Conservation (phyloP, 129 eudicot species). For the Lactuca sativa region DNA sequence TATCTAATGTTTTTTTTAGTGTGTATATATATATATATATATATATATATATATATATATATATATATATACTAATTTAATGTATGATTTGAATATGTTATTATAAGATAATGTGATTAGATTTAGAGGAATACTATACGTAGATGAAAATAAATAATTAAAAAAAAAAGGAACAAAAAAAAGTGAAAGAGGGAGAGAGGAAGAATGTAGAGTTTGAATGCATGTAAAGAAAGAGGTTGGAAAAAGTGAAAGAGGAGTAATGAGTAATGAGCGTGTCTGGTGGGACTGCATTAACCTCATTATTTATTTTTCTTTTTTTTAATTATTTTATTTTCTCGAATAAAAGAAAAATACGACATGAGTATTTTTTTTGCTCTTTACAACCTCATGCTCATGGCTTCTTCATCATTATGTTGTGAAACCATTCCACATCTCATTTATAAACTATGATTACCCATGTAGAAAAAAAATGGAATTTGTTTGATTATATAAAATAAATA, state of each 20-base stretch:
- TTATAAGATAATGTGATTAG: too few relatives aligned
- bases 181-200: constrained; percentile 2
- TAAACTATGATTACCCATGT: background rate
- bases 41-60: too few relatives aligned
- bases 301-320: constrained; percentile 5
- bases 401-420: constrained; percentile 40
- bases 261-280: constrained; percentile 42
- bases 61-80: too few relatives aligned
- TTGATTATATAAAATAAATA: background rate
- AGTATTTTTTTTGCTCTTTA: constrained; percentile 20
- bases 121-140: background rate
- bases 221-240: constrained; percentile 24
- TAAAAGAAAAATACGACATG: constrained; percentile 25
- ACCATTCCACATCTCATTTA: constrained; percentile 30
- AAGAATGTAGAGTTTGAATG: constrained; percentile 22
- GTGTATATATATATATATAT: too few relatives aligned
- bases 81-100: too few relatives aligned
- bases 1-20: too few relatives aligned
- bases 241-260: constrained; percentile 29
- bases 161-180: background rate
- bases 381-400: constrained; percentile 33
- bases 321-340: background rate
- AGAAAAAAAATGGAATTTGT: constrained; percentile 16
- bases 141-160: background rate
- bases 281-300: constrained; percentile 39